Evolutionary conservation across 2,329 filamentous ascomycete genomes (phyloP), one percentile per base, ranked within the genome.

Genomic region (Cytospora chrysosperma): DNA sequence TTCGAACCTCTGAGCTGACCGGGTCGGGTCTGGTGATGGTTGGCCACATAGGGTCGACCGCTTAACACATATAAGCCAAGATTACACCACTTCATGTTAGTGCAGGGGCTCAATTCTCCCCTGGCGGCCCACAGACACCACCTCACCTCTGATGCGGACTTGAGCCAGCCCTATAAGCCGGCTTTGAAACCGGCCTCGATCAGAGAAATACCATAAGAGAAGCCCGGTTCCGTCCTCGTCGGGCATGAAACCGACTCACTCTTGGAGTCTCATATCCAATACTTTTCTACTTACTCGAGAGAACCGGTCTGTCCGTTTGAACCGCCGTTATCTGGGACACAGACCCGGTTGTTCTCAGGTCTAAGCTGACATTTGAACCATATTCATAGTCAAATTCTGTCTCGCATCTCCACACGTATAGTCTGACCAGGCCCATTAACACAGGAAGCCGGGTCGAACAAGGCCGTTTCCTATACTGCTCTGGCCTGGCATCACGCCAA

Each of bases 191-290:
- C 26, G 40, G 12, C 27, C 28, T 50, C 30, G n/a, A 34, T 24
- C 32, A 54, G 34, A 17, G 8, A 49, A 15, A 53, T 53, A 57
- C 61, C 53, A 28, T 59, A 30, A 28, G 28, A n/a, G n/a, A n/a
- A 63, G 64, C 61, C 64, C 21, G 53, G 47, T 57, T 51, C 49
- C 32, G 32, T 34, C 32, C 17, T 55, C 61, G 53, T 57, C 61
- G 61, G 51, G 64, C 61, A 28, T 52, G 55, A 65, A 63, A 64
- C 61, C 27, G 54, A 30, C 37, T 17, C 19, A 8, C 27, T 61
- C 6, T 37, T 37, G 52, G 57, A 37, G 28, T 43, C 34, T 54
- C 53, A 13, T 34, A 40, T 52, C 64, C 61, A 65, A 65, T 64
- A 17, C 17, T 61, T 51, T 26, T 13, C 26, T 12, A 8, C 28